A percentile compares a stretch with the other conserved stretches of the same genome.
These are phyloP conservation scores for Betula pendula DNA, from an alignment of 306 rosid species.

Conservation along the genomic window DNA sequence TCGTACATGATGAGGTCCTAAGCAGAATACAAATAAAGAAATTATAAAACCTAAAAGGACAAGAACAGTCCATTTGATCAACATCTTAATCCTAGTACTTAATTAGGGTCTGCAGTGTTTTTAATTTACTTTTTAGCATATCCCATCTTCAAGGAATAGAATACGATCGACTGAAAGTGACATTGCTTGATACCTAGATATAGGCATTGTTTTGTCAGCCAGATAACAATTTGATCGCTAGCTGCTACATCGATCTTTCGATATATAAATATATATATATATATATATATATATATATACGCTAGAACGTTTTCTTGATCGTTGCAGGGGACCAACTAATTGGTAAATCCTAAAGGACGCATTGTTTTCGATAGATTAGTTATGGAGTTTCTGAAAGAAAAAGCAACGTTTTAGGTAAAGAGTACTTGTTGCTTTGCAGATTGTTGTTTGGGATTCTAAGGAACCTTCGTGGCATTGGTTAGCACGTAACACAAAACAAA, in stretches of 20 bases:
- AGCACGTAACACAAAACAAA: slow-evolving; percentile 20
- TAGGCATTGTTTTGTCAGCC: too few species aligned
- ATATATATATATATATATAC: too few species aligned
- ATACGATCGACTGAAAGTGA: background rate
- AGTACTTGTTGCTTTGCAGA: slow-evolving; percentile 63
- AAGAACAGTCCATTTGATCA: too few species aligned
- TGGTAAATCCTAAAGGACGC: slow-evolving; percentile 18
- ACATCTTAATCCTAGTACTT: background rate
- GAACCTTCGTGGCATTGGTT: slow-evolving; percentile 34
- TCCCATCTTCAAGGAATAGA: background rate
- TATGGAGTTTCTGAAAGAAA: slow-evolving; percentile 36
- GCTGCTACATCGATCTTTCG: background rate
- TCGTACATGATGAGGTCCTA: too few species aligned
- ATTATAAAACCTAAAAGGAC: too few species aligned
- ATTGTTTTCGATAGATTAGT: slow-evolving; percentile 23
- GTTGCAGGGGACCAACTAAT: slow-evolving; percentile 41
- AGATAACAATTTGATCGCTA: too few species aligned
- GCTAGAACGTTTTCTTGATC: slow-evolving; percentile 17
- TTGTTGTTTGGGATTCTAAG: slow-evolving; percentile 48
- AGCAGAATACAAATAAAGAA: too few species aligned
- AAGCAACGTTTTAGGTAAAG: slow-evolving; percentile 63
- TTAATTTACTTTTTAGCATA: background rate
- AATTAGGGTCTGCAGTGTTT: background rate
- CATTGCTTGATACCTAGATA: too few species aligned
- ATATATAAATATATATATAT: too few species aligned